Evolutionary conservation across 352 stramenopile genomes (phyloP), one percentile per base, ranked within the genome.

Genomic region (Phytopythium cucurbitacearum): DNA sequence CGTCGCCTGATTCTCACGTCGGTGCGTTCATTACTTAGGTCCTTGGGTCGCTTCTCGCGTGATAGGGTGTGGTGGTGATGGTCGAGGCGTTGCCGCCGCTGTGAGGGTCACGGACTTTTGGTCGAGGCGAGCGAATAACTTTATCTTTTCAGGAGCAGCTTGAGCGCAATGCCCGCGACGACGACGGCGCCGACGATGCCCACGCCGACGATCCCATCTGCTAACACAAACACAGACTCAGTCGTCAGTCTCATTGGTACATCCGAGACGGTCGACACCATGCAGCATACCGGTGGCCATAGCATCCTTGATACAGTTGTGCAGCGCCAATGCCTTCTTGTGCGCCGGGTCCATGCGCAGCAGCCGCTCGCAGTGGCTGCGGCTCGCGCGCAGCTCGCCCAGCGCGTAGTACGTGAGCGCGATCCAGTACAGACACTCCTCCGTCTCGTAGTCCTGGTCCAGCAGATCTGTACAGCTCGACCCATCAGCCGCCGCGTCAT

Each of bases 341-440:
- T 93, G 76, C 37, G 67, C 73, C 50, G 82, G 80, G 12, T 93
- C 80, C 59, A 87, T 75, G 46, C 76, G 76, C n/a, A 93, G 71
- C 56, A 93, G 66, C 15, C 68, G 70, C 60, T 93, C 82, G 65
- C 78, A 89, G 49, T 88, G 75, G 51, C 57, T 75, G 35, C 80
- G 73, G 67, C 82, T 93, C 33, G 67, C 60, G 39, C 76, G 74
- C 53, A 85, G 84, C 38, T 93, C 82, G 39, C 80, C 80, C 51
- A 93, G 56, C 8, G 68, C 72, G 45, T 84, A 91, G 37, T 76
- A 60, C 35, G 82, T 88, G 13, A 89, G 51, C 48, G 82, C 74
- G 52, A 89, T 83, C 80, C 80, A 91, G 58, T 93, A 91, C 48
- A 93, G 65, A 59, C 77, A 89, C 45, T 91, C 82, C 15, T 77